Percentiles rank a stretch among this genome's conserved stretches.
Evolutionary conservation across 306 rosid genomes (phyloP).

Genomic region (Quercus ilex): DNA sequence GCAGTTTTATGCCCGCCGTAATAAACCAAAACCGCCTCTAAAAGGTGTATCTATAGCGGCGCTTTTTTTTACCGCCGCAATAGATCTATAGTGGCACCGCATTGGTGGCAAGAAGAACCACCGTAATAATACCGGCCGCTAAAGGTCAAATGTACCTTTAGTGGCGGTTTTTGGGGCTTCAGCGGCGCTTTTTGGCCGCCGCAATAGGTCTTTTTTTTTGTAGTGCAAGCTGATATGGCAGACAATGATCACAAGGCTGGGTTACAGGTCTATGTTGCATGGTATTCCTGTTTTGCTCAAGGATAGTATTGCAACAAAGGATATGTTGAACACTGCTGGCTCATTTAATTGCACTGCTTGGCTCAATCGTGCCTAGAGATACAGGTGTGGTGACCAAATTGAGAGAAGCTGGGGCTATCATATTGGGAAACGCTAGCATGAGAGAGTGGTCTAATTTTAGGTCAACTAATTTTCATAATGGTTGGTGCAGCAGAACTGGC

Average conservation of each 20-base stretch:
- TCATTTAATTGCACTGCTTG: slow-evolving; percentile 44
- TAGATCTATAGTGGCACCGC: no score
- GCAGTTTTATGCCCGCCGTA: no score
- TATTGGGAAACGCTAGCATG: slow-evolving; percentile 44
- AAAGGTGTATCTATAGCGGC: no score
- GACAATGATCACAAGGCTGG: slow-evolving; percentile 32
- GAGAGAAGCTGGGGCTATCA: no score
- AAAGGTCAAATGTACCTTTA: no score
- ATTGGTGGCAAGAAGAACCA: no score
- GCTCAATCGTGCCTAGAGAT: slow-evolving; percentile 45
- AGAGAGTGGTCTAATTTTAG: slow-evolving; percentile 54
- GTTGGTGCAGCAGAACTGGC: slow-evolving; percentile 59
- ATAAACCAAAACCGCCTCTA: no score
- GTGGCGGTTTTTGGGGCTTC: no score
- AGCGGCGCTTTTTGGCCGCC: no score
- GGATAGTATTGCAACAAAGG: slow-evolving; percentile 56
- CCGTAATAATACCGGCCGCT: no score
- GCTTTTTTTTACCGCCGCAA: no score
- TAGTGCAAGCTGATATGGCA: slow-evolving; percentile 46
- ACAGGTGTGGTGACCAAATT: slow-evolving; percentile 42
- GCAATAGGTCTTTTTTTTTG: no score
- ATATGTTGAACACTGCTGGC: slow-evolving; percentile 56
- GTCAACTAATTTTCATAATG: slow-evolving; percentile 16
- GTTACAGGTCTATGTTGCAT: slow-evolving; percentile 25
- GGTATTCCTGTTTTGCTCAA: slow-evolving; percentile 57